Conservation (phyloP, 805 yeast genomes). For the Yamadazyma scolyti region DNA sequence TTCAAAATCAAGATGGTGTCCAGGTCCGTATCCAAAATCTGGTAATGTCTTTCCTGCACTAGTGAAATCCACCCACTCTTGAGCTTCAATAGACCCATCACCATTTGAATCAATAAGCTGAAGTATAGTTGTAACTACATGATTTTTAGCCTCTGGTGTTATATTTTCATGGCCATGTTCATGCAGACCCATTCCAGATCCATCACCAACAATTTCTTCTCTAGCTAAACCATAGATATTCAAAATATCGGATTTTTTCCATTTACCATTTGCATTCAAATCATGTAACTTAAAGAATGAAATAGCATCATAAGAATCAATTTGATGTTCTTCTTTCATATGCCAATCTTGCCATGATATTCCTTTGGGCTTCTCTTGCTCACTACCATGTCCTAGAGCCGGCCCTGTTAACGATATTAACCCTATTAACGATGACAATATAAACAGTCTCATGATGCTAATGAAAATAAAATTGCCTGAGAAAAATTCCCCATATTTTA, state of each 20-base stretch:
- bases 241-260: slow-evolving; percentile 62
- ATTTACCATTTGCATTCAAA: slow-evolving; percentile 50
- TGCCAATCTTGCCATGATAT: slow-evolving; percentile 82
- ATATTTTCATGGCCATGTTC: slow-evolving; percentile 55
- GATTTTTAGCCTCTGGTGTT: slow-evolving; percentile 50
- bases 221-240: slow-evolving; percentile 77
- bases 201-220: slow-evolving; percentile 74
- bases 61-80: slow-evolving; percentile 68
- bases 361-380: slow-evolving; percentile 39
- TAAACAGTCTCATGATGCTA: no score
- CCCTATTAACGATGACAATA: no score
- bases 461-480: no score
- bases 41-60: slow-evolving; percentile 71
- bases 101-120: slow-evolving; percentile 58
- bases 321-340: slow-evolving; percentile 83
- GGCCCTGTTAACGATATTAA: not conserved
- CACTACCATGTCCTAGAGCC: slow-evolving; percentile 5
- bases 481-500: slow-evolving; percentile 6
- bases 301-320: slow-evolving; percentile 69
- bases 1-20: slow-evolving; percentile 93
- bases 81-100: slow-evolving; percentile 60
- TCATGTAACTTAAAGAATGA: slow-evolving; percentile 84
- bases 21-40: slow-evolving; percentile 89
- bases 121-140: slow-evolving; percentile 56
- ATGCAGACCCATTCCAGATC: slow-evolving; percentile 84